Evolutionary conservation across 345 rosid species (phyloP), one percentile per base, ranked within the genome.

Genomic region (Syzygium jambos): DNA sequence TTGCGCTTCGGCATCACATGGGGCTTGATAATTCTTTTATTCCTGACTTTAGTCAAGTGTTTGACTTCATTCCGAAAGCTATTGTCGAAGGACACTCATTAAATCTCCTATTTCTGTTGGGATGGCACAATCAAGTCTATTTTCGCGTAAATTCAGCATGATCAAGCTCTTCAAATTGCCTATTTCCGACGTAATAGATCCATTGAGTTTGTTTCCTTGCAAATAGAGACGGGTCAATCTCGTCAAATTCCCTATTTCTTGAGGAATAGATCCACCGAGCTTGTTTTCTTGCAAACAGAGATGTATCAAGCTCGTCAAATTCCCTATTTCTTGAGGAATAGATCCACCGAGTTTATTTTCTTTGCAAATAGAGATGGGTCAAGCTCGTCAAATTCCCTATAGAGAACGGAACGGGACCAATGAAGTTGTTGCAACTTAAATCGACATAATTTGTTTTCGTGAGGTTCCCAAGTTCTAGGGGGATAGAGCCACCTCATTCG

Each of bases 31-130:
- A 34, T 34, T 2, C 38, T 34, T 34, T 34, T 34, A 34, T 34
- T 89, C 29, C 89, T 51, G 2, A 87, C 11, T 38, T 89, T 84
- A 7, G 86, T 89, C 11, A 89, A 63, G 41, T 80, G 23, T 14
- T 51, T 29, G 17, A 87, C 51, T 51, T 89, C 78, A 2, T 17
- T 53, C 2, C 3, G 8, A 53, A 53, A 53, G 9, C 56, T 53
- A 7, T 53, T 14, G 19, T 52, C 15, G 2, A 15, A 53, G 56
- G 56, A n/a, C n/a, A 6, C 22, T 53, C 23, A 21, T 2, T 53
- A 53, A 53, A 19, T 53, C 8, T 53, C 22, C 23, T 53, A 53
- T 53, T 53, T 53, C 21, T 3, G 23, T 17, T 53, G 56, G 56
- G 56, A 22, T 22, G 59, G 59, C 27, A 55, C 12, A 11, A 21